Evolutionary conservation across 2,329 filamentous ascomycete species (phyloP).

Genomic region (Monosporascus sp.): DNA sequence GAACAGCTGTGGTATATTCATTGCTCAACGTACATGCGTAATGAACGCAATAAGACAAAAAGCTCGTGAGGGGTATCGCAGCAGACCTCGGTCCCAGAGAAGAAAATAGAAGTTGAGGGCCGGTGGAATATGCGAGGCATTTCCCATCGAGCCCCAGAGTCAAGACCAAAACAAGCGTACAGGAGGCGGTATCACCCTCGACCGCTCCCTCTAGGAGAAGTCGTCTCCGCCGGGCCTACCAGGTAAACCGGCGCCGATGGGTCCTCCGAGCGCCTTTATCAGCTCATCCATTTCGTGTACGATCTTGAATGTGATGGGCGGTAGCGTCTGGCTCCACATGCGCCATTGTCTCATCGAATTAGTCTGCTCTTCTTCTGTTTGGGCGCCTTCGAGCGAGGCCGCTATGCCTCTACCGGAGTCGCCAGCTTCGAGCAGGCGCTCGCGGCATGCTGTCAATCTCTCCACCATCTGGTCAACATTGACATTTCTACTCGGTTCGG

Average conservation of each 20-base stretch:
- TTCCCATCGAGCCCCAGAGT: no score
- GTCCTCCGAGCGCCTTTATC: conserved; percentile 26
- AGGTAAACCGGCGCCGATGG: conserved; percentile 1
- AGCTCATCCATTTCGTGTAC: conserved; percentile 77
- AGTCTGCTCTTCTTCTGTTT: conserved; percentile 44
- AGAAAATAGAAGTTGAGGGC: no score
- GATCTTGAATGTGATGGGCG: conserved; percentile 82
- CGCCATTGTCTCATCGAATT: conserved; percentile 36
- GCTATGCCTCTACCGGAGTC: conserved; percentile 56
- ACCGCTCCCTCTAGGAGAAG: conserved; percentile 4
- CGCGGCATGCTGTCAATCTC: conserved; percentile 57
- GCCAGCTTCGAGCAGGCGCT: conserved; percentile 59
- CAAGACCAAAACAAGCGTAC: no score
- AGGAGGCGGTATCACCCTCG: background rate
- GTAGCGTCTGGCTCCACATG: conserved; percentile 64
- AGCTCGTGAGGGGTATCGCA: no score
- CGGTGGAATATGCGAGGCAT: no score
- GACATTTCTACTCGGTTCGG: conserved; percentile 44
- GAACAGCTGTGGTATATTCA: no score
- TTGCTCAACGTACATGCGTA: no score
- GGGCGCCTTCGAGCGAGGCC: conserved; percentile 39
- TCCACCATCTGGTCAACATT: conserved; percentile 47
- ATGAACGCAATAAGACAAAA: no score
- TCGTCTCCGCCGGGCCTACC: conserved; percentile 1
- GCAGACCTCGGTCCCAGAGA: no score